Base-by-base conservation (phyloP, 2,329 filamentous ascomycete genomes). In the Colletotrichum sp. region DNA sequence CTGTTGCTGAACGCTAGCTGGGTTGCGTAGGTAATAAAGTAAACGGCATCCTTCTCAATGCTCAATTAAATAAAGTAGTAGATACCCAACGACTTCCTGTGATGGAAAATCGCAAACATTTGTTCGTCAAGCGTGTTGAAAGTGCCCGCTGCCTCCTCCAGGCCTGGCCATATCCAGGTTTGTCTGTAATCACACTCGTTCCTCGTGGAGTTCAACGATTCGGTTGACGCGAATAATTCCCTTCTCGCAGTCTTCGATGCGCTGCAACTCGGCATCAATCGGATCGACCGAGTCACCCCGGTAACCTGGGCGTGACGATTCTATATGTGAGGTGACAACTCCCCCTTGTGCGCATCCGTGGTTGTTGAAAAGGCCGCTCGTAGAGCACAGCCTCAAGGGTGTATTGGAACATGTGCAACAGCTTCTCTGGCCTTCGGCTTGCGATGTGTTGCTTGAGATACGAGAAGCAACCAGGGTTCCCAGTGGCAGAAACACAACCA, bases 401-500 rank as follows among this genome's bases (percentile, higher is more conserved):
- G 30, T 62, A 14, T 28, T 36, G 30, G 30, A 62, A 62, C 28
- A 26, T 69, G 70, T 75, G 28, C 78, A 79, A 30, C 63, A 73
- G 13, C 66, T 74, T 5, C 18, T 13, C 68, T 63, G 21, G 65
- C 72, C 4, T 74, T 77, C 24, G 69, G 65, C 32, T 76, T 81
- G 65, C 6, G 59, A 59, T 8, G 71, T 64, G 10, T 79, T 79
- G 59, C 78, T 78, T 24, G 84, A 81, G 58, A 89, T 80, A 48
- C 87, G 86, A 78, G 89, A 88, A 9, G 89, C 89, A 16, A 88
- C 83, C 34, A 91, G 84, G 6, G 87, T 87, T 71, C 88, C 89
- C 1, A 91, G 84, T 0, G 89, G 89, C 1, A 91, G 84, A 52
- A 90, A 85, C 65, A 90, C 80, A 76, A 87, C 84, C 56, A 90